Evolutionary conservation across 306 rosid species (phyloP).

Genomic region (Hylodesmum podocarpum): DNA sequence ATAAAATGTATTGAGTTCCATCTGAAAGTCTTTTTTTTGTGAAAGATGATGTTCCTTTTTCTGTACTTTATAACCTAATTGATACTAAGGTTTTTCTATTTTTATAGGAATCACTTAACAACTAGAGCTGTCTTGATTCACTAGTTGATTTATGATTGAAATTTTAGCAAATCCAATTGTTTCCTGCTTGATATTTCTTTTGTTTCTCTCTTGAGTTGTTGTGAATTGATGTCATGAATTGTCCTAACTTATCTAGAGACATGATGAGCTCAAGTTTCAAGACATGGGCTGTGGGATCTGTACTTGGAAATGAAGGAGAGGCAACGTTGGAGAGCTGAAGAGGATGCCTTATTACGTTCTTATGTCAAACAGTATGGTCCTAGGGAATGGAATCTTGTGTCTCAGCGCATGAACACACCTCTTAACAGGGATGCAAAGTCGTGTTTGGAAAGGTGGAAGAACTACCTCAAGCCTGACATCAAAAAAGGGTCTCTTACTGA

Average conservation of each 20-base stretch:
- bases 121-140: neutral
- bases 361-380: slow-evolving; percentile 15
- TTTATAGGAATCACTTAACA: neutral
- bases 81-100: neutral
- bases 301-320: slow-evolving; percentile 76
- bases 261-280: slow-evolving; percentile 55
- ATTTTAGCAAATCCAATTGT: neutral
- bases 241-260: slow-evolving; percentile 42
- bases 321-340: slow-evolving; percentile 77
- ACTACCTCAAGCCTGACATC: too few relatives aligned
- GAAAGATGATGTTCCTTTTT: neutral
- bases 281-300: slow-evolving; percentile 53
- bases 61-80: neutral
- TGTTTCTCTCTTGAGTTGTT: slow-evolving; percentile 3
- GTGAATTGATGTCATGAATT: slow-evolving; percentile 24
- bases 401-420: too few relatives aligned
- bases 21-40: neutral
- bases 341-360: slow-evolving; percentile 71
- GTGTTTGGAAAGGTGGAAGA: too few relatives aligned
- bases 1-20: neutral
- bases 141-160: neutral
- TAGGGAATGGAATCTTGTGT: too few relatives aligned
- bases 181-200: neutral
- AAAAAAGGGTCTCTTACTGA: too few relatives aligned
- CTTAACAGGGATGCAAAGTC: too few relatives aligned